Percentiles rank a stretch among this genome's conserved stretches.
phyloP scores from a whole-genome alignment of 306 rosid genomes.

The Fragaria iinumae region DNA sequence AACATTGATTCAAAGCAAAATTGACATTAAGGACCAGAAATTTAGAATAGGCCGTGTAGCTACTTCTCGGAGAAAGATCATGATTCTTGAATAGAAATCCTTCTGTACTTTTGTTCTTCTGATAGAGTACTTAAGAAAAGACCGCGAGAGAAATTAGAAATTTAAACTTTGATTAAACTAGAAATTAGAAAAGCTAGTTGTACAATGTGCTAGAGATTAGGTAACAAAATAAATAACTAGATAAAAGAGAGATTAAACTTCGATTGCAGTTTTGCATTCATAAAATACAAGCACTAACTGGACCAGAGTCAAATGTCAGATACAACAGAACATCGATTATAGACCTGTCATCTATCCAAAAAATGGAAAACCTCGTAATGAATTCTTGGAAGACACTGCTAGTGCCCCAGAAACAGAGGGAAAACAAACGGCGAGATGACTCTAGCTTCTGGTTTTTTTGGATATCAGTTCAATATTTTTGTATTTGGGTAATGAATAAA shows the following conservation, averaged over 20 bases:
- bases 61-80: neutral
- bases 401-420: neutral
- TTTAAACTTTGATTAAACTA: too few species aligned
- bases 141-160: too few species aligned
- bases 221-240: neutral
- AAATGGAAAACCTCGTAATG: neutral
- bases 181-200: neutral
- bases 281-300: constrained; percentile 1
- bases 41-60: neutral
- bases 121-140: neutral
- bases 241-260: neutral
- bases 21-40: neutral
- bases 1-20: neutral
- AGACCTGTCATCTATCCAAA: neutral
- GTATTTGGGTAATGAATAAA: constrained; percentile 8
- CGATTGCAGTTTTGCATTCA: neutral
- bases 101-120: neutral
- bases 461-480: constrained; percentile 1
- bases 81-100: neutral
- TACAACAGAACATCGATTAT: constrained; percentile 1
- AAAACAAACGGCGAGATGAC: neutral
- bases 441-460: neutral
- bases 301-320: neutral
- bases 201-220: neutral
- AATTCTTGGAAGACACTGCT: constrained; percentile 4